Base-by-base conservation (phyloP, 345 rosid genomes). In the Arabis hirsuta region DNA sequence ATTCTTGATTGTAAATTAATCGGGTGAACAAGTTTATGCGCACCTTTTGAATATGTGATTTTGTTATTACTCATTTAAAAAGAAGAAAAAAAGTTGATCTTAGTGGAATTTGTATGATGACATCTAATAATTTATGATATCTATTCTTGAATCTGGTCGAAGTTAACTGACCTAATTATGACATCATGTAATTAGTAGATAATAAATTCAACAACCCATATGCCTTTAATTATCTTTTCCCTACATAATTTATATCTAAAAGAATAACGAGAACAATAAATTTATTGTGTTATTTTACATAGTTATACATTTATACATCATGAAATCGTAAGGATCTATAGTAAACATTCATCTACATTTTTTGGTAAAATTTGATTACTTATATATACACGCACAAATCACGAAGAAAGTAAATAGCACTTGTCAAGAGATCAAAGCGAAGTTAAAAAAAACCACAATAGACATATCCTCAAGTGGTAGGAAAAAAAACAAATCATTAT, bases 161-260 rank as follows among this genome's bases (percentile, higher is more conserved):
- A 26, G 24, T 50, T 48, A 48, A 65, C 59, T 47, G 27, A 73
- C 72, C 53, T 56, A 73, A 41, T 48, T 65, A 39, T 65, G 72
- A 27, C 66, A 73, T 57, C 63, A 73, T 73, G 53, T 39, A 12
- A 65, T 65, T 65, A 47, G 43, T 24, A 34, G 62, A 55, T 53
- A 9, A 51, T 44, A 43, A 53, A 32, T 38, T 44, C 20, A 55
- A 46, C 65, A 55, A 16, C 14, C 56, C n/a, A 64, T n/a, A 36
- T 46, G 16, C 36, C 14, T 52, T 62, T 29, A 20, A 29, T 60
- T 11, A 10, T 14, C n/a, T 14, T 41, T 60, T 24, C 44, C 62
- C 29, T 38, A 19, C 39, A 36, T 36, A 36, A 7, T 36, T n/a
- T n/a, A n/a, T n/a, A n/a, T n/a, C n/a, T n/a, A n/a, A n/a, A n/a